Conservation (phyloP, 2,329 filamentous ascomycete genomes). For the Nemania sp. region DNA sequence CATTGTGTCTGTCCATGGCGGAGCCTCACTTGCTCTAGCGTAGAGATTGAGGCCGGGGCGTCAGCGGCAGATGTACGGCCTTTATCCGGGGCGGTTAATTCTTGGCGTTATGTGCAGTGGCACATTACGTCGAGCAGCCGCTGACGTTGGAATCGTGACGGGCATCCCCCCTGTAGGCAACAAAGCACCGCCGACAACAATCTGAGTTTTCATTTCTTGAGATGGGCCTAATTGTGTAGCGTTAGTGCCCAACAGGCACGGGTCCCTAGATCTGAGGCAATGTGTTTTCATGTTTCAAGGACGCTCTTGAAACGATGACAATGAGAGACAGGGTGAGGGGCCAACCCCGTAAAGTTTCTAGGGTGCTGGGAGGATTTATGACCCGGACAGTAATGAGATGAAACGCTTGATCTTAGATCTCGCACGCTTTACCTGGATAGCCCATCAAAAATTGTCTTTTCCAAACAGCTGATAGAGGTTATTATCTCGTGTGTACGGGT, state of each 20-base stretch:
- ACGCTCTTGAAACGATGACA: constrained; percentile 13
- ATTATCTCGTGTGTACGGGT: not conserved
- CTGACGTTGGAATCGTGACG: not conserved
- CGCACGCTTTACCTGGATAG: no score
- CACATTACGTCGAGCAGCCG: not conserved
- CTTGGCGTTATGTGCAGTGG: not conserved
- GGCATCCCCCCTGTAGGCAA: no score
- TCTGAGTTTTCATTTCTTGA: no score
- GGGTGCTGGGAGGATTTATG: not conserved
- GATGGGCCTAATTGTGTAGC: no score
- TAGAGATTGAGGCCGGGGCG: not conserved
- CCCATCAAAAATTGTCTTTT: no score
- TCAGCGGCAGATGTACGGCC: not conserved
- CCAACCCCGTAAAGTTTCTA: not conserved
- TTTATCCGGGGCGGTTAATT: constrained; percentile 5
- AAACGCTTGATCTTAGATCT: constrained; percentile 11
- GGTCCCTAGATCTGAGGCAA: no score
- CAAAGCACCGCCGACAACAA: no score
- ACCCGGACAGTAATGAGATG: constrained; percentile 3
- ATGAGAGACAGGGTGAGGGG: constrained; percentile 10
- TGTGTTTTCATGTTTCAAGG: constrained; percentile 12
- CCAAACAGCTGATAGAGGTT: not conserved
- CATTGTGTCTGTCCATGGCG: not conserved
- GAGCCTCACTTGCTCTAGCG: not conserved
- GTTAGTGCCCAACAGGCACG: no score